Percentiles rank a stretch among this genome's conserved stretches.
phyloP scores from a whole-genome alignment of 1,139 yeast species.

The Magnusiomyces fungicola region DNA sequence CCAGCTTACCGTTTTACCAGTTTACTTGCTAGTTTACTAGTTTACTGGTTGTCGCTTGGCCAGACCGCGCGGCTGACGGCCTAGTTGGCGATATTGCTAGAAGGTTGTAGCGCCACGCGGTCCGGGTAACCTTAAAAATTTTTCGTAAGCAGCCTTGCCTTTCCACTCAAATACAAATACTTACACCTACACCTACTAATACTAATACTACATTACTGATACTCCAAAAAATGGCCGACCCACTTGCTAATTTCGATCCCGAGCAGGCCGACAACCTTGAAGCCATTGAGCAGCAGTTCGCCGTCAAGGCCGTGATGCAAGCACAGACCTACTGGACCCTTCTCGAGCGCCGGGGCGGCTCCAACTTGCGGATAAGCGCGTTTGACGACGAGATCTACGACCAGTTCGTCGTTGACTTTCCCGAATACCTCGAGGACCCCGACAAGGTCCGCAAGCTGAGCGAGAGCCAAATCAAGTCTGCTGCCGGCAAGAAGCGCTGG shows the following conservation, averaged over 20 bases:
- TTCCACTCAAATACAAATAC: too few species aligned
- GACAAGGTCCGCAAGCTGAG: constrained; percentile 48
- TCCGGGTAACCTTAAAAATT: too few species aligned
- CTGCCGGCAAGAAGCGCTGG: constrained; percentile 82
- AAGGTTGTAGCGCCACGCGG: too few species aligned
- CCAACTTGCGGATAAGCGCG: constrained; percentile 68
- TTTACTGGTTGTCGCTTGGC: too few species aligned
- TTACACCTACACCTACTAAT: too few species aligned
- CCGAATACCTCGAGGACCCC: constrained; percentile 62
- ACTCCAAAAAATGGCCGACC: not conserved
- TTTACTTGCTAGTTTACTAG: too few species aligned
- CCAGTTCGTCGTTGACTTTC: constrained; percentile 64
- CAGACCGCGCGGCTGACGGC: too few species aligned
- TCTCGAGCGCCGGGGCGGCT: constrained; percentile 66
- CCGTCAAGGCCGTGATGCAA: constrained; percentile 94
- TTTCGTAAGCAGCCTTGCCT: too few species aligned
- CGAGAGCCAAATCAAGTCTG: constrained; percentile 79
- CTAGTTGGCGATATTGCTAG: too few species aligned
- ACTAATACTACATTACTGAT: too few species aligned
- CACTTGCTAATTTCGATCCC: constrained; percentile 38
- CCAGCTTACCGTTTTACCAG: too few species aligned
- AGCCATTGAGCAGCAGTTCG: constrained; percentile 89
- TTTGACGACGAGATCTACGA: constrained; percentile 75
- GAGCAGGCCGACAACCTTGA: constrained; percentile 55
- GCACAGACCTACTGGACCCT: constrained; percentile 92